phyloP scores from a whole-genome alignment of 306 rosid genomes.

The Cucumis hystrix region DNA sequence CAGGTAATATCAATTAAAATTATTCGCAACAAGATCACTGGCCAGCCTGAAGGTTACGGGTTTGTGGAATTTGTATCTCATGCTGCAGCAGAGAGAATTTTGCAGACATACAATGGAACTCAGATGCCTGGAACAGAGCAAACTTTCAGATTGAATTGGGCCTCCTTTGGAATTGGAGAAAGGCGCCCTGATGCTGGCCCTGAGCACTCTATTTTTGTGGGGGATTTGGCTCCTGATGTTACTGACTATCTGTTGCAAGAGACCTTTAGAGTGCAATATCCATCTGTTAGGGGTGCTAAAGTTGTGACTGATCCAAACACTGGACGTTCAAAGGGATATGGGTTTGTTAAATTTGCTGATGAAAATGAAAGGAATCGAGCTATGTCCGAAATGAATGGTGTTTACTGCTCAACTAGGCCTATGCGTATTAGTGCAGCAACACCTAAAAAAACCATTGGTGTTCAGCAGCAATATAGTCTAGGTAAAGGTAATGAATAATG shows the following conservation, averaged over 20 bases:
- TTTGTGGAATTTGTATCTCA: slow-evolving; percentile 80
- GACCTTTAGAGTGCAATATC: slow-evolving; percentile 56
- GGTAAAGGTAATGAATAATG: slow-evolving; percentile 31
- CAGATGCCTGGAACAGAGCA: slow-evolving; percentile 89
- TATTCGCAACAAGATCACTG: slow-evolving; percentile 74
- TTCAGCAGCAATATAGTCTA: slow-evolving; percentile 48
- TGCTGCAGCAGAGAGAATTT: slow-evolving; percentile 70
- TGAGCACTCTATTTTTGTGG: slow-evolving; percentile 84
- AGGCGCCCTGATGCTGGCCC: slow-evolving; percentile 71
- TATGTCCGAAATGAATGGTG: slow-evolving; percentile 85
- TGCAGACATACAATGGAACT: slow-evolving; percentile 62
- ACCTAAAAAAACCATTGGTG: slow-evolving; percentile 54
- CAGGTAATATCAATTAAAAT: slow-evolving; percentile 76
- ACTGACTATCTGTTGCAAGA: slow-evolving; percentile 80
- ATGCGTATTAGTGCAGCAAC: slow-evolving; percentile 94
- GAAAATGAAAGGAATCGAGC: slow-evolving; percentile 80
- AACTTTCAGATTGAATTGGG: slow-evolving; percentile 80
- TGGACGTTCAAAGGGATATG: slow-evolving; percentile 79
- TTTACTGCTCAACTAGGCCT: slow-evolving; percentile 77
- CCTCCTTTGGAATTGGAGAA: slow-evolving; percentile 86
- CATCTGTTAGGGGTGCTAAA: slow-evolving; percentile 84
- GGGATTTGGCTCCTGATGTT: slow-evolving; percentile 88
- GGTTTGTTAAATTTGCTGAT: slow-evolving; percentile 81
- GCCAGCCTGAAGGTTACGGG: slow-evolving; percentile 84
- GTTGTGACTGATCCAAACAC: slow-evolving; percentile 83